Conservation (phyloP, 2,329 filamentous ascomycete species). For the Trichoderma harzianum region DNA sequence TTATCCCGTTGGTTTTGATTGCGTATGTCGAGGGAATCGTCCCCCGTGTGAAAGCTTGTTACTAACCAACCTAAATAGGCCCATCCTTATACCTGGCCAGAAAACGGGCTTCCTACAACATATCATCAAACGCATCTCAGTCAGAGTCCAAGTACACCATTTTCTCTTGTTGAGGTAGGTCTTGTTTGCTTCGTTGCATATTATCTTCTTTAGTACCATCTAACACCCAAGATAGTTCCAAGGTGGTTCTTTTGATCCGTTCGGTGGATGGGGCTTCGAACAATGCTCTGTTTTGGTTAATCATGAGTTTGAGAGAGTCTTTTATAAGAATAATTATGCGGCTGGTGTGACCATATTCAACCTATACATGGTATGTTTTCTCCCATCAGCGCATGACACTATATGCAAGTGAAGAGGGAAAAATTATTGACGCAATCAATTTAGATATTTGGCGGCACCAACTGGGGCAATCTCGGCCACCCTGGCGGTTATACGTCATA, state of each 20-base stretch:
- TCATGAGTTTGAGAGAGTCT: constrained; percentile 72
- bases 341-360: constrained; percentile 66
- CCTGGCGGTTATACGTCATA: constrained; percentile 61
- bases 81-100: constrained; percentile 55
- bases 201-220: neutral
- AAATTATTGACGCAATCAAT: neutral
- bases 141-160: constrained; percentile 64
- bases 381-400: neutral
- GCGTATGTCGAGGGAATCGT: constrained; percentile 26
- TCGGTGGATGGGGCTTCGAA: constrained; percentile 68
- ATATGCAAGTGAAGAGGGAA: too few species aligned
- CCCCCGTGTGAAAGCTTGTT: neutral
- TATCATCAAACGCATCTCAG: constrained; percentile 31
- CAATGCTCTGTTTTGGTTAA: constrained; percentile 64
- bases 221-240: constrained; percentile 50
- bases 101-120: constrained; percentile 53
- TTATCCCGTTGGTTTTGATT: constrained; percentile 46
- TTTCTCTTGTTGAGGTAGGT: constrained; percentile 57
- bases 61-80: constrained; percentile 20
- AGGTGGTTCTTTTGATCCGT: constrained; percentile 69
- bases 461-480: constrained; percentile 78
- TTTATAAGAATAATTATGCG: constrained; percentile 72
- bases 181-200: neutral
- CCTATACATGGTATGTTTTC: constrained; percentile 64
- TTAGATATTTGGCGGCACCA: constrained; percentile 70